Percentiles rank a stretch among this genome's conserved stretches.
Evolutionary conservation across 768 basidiomycete species (phyloP).

Genomic region (Agrocybe praecox): DNA sequence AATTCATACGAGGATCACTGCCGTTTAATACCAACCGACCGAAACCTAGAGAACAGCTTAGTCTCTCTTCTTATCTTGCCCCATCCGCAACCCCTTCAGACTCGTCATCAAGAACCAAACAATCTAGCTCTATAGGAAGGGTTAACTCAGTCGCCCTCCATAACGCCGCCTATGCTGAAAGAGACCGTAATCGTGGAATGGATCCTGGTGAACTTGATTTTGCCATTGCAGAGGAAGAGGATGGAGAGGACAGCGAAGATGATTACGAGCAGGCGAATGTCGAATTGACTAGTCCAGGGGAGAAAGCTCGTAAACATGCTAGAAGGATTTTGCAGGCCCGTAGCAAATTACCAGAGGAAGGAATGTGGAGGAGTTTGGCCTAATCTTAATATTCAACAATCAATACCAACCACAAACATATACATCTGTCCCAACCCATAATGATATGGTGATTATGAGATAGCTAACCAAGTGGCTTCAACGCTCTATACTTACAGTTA

Average conservation of each 20-base stretch:
- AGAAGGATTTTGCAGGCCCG: conserved; percentile 71
- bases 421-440: background rate
- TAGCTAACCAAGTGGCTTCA: background rate
- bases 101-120: conserved; percentile 30
- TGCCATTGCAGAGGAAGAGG: conserved; percentile 38
- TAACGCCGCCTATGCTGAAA: conserved; percentile 66
- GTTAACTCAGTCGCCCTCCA: conserved; percentile 53
- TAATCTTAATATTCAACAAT: background rate
- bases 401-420: background rate
- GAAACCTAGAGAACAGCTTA: conserved; percentile 40
- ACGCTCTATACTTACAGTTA: background rate
- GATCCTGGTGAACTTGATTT: conserved; percentile 77
- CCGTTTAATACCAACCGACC: conserved; percentile 59
- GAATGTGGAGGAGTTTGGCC: conserved; percentile 85
- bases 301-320: conserved; percentile 60
- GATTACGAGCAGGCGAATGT: conserved; percentile 24
- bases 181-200: conserved; percentile 61
- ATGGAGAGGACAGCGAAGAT: conserved; percentile 20
- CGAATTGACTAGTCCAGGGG: conserved; percentile 21
- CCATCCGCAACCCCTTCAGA: conserved; percentile 43
- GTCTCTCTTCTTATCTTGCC: conserved; percentile 60
- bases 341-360: conserved; percentile 65
- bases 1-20: conserved; percentile 54
- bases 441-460: background rate
- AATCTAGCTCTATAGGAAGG: conserved; percentile 25